Conservation (phyloP, 139 green algal species). For the Choricystis sp. region DNA sequence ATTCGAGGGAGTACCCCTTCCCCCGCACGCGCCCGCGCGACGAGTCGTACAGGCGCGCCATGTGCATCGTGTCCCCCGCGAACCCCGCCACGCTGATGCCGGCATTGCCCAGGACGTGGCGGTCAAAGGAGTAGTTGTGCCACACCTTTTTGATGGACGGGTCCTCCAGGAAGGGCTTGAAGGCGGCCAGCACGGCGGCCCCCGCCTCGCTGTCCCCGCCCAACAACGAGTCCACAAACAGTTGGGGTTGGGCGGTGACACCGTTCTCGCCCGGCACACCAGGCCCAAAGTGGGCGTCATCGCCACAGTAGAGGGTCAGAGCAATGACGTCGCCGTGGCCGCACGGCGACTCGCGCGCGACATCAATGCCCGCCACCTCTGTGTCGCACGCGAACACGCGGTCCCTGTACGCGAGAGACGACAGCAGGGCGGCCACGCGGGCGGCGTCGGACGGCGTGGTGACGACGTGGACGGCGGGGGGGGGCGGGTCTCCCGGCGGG, state of each 20-base stretch:
- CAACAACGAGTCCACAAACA: constrained; percentile 73
- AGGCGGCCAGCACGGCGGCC: constrained; percentile 40
- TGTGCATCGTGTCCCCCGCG: constrained; percentile 91
- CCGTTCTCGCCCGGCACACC: too few relatives aligned
- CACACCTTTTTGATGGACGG: constrained; percentile 66
- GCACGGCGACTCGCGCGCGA: constrained; percentile 68
- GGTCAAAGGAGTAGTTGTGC: constrained; percentile 99
- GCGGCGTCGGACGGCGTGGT: constrained; percentile 13
- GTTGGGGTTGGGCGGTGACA: constrained; percentile 15
- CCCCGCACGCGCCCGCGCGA: constrained; percentile 32
- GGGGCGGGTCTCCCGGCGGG: constrained; percentile 1
- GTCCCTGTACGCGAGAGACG: neutral
- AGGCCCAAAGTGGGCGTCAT: constrained; percentile 43
- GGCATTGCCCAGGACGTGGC: constrained; percentile 69
- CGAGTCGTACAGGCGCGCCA: constrained; percentile 85
- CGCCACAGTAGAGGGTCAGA: constrained; percentile 74
- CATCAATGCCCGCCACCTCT: constrained; percentile 78
- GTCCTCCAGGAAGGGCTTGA: constrained; percentile 70
- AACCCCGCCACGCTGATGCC: constrained; percentile 48
- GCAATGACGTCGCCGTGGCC: constrained; percentile 80
- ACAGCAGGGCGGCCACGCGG: constrained; percentile 6
- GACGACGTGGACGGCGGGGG: constrained; percentile 22
- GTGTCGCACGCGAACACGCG: constrained; percentile 73
- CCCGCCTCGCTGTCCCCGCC: constrained; percentile 16
- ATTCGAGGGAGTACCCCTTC: constrained; percentile 61